phyloP scores from a whole-genome alignment of 129 eudicot species.

The Helichrysum umbraculigerum region DNA sequence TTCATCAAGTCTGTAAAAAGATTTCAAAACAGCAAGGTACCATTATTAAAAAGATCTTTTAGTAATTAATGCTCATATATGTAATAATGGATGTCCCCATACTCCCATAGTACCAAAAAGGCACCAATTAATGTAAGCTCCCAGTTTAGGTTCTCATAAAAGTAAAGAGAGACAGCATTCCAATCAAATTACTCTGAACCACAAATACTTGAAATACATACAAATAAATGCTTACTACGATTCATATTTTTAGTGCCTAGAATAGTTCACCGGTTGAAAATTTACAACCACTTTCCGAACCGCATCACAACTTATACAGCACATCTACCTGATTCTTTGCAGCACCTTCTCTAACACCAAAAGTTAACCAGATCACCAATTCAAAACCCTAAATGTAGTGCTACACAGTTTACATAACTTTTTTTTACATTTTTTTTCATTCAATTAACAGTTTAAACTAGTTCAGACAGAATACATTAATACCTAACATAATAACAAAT shows the following conservation, averaged over 20 bases:
- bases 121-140: conserved; percentile 20
- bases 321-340: conserved; percentile 20
- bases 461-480: conserved; percentile 8
- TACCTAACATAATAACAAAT: conserved; percentile 5
- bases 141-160: conserved; percentile 16
- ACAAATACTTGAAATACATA: conserved; percentile 24
- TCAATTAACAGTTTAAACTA: neutral
- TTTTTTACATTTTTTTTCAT: neutral
- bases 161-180: conserved; percentile 16
- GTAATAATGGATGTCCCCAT: neutral
- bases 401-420: conserved; percentile 7
- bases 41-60: neutral
- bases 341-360: conserved; percentile 20
- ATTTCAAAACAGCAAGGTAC: conserved; percentile 11
- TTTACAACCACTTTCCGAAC: neutral
- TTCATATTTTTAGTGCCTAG: neutral
- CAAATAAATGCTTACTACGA: conserved; percentile 16
- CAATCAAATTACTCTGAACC: conserved; percentile 19
- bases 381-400: conserved; percentile 28
- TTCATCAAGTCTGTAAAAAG: conserved; percentile 3
- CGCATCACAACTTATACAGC: conserved; percentile 13
- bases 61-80: neutral
- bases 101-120: neutral
- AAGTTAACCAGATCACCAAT: conserved; percentile 2
- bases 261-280: neutral